A percentile compares a stretch with the other conserved stretches of the same genome.
Conservation (phyloP, 2,329 filamentous ascomycete genomes). For the Clarireedia sp. region DNA sequence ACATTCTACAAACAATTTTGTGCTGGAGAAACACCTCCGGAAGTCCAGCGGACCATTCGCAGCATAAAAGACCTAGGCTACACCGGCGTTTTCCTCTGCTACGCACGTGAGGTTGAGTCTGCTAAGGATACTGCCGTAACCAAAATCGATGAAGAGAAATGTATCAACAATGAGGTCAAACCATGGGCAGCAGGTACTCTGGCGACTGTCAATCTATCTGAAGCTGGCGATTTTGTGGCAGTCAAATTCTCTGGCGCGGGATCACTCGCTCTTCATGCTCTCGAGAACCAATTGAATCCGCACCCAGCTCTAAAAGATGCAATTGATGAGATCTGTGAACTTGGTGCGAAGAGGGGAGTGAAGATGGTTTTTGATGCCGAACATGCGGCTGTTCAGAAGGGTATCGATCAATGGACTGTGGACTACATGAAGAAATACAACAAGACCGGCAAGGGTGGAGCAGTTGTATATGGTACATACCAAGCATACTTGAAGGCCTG, state of each 20-base stretch:
- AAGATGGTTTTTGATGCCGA: constrained; percentile 80
- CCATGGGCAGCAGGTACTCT: constrained; percentile 69
- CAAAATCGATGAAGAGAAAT: constrained; percentile 39
- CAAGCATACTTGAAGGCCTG: constrained; percentile 66
- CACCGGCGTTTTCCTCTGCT: constrained; percentile 75
- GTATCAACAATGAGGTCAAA: constrained; percentile 51
- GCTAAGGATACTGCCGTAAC: constrained; percentile 39
- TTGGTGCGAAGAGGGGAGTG: constrained; percentile 61
- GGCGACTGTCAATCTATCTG: constrained; percentile 54
- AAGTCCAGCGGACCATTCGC: constrained; percentile 59
- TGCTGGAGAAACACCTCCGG: constrained; percentile 63
- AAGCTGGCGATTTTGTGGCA: constrained; percentile 45
- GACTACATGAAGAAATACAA: constrained; percentile 74
- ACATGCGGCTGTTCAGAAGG: constrained; percentile 68
- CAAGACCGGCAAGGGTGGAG: constrained; percentile 43
- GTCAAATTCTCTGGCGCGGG: constrained; percentile 76
- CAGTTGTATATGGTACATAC: constrained; percentile 74
- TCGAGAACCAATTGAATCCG: constrained; percentile 55
- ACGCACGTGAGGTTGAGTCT: constrained; percentile 66
- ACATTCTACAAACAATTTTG: constrained; percentile 92
- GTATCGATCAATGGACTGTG: constrained; percentile 75
- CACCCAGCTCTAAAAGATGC: constrained; percentile 57
- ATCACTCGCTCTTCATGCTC: constrained; percentile 57
- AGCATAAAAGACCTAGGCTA: constrained; percentile 69
- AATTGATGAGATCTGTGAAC: constrained; percentile 66